Base-by-base conservation (phyloP, 768 basidiomycete genomes). In the Amanita fuliginea region DNA sequence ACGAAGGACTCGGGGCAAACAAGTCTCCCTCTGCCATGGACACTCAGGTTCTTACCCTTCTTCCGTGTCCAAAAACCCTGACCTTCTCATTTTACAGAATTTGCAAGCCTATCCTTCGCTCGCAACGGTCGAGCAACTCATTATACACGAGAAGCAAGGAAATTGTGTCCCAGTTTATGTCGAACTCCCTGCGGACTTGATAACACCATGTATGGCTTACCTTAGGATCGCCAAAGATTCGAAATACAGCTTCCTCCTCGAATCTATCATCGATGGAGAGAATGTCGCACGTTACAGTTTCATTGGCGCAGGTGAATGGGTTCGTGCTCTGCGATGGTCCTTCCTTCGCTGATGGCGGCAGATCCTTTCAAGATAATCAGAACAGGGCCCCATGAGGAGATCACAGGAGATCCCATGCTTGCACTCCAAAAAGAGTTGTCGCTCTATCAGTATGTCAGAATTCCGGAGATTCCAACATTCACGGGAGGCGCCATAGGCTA, bases 401-500 rank as follows among this genome's bases (percentile, higher is more conserved):
- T 79, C 51, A 73, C 75, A 28, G 96, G 95, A 0, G 96, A 99
- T 63, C 96, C 96, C 10, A 80, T 93, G 74, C 62, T 69, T 24
- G 77, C 75, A 22, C 76, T 99, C 40, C 86, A 98, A 67, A 81
- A 79, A 57, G 92, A 95, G 62, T 78, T 99, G 18, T 70, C 82
- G 6, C 70, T 84, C 47, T 90, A 98, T 70, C 76, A 85, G 64
- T 96, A 94, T 62, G 78, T 96, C 65, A 86, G 86, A 62, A 80
- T 96, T 21, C 92, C 92, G 4, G 87, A 94, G 63, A 75, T 95
- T 32, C 83, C 89, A 1, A 94, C 94, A 0, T 96, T 98, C 62
- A 95, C 93, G 40, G 96, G 96, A 41, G 96, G 96, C 40, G 95
- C 94, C 1, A 90, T 98, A 60, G 96, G 96, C 47, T 98, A 96